phyloP scores from a whole-genome alignment of 2,329 filamentous ascomycete genomes.

The Cladosporium sp. region DNA sequence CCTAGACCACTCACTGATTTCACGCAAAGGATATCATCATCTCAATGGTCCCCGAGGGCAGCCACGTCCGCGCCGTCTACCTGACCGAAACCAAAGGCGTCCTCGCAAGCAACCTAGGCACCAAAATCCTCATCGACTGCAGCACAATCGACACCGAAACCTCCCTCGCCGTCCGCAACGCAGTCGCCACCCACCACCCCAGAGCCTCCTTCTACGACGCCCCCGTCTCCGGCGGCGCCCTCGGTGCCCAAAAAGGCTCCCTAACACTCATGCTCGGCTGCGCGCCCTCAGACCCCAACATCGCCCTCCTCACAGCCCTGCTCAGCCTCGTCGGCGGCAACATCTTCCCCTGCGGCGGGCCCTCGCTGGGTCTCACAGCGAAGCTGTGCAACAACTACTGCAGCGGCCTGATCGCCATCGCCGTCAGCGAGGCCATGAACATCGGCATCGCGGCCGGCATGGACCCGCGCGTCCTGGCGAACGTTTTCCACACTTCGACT shows the following conservation, averaged over 20 bases:
- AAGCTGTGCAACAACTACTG: slow-evolving; percentile 66
- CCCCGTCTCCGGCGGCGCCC: slow-evolving; percentile 56
- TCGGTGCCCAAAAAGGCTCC: slow-evolving; percentile 55
- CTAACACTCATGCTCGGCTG: slow-evolving; percentile 60
- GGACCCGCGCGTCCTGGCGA: slow-evolving; percentile 55
- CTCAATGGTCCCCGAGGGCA: slow-evolving; percentile 58
- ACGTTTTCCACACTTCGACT: slow-evolving; percentile 55
- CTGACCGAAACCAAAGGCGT: slow-evolving; percentile 49
- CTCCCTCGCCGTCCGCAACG: slow-evolving; percentile 49
- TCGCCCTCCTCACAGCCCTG: slow-evolving; percentile 48
- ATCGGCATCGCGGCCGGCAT: slow-evolving; percentile 62
- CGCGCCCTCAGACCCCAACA: slow-evolving; percentile 48
- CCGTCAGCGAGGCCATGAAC: slow-evolving; percentile 60
- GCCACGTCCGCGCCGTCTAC: slow-evolving; percentile 55
- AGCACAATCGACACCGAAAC: slow-evolving; percentile 59
- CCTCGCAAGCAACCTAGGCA: slow-evolving; percentile 44
- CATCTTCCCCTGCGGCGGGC: slow-evolving; percentile 59
- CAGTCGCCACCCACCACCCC: slow-evolving; percentile 42
- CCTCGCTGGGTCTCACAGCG: slow-evolving; percentile 58
- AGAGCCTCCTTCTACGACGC: slow-evolving; percentile 55
- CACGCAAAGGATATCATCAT: slow-evolving; percentile 50
- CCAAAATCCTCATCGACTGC: slow-evolving; percentile 57
- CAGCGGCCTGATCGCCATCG: slow-evolving; percentile 61
- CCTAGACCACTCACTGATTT: background rate
- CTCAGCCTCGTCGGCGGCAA: slow-evolving; percentile 56